phyloP scores from a whole-genome alignment of 495 filamentous ascomycete species.

The Lophium mytilinum region DNA sequence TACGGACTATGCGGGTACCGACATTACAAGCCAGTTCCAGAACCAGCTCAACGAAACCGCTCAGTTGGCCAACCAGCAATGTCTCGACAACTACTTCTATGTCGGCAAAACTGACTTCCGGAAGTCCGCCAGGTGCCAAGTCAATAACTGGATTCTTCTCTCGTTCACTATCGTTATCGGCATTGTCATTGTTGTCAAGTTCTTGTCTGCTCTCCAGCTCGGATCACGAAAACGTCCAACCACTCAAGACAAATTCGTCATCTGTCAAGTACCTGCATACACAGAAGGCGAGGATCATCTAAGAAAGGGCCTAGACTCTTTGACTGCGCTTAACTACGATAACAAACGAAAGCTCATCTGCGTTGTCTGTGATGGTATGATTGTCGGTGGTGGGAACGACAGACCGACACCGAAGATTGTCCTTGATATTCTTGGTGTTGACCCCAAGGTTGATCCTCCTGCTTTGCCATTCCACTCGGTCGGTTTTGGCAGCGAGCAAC shows the following conservation, averaged over 20 bases:
- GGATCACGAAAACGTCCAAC: conserved; percentile 83
- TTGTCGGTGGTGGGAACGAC: conserved; percentile 93
- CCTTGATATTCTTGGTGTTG: conserved; percentile 91
- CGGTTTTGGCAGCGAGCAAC: conserved; percentile 80
- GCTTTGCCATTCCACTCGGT: conserved; percentile 87
- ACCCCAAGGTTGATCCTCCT: conserved; percentile 92
- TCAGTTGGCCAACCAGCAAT: conserved; percentile 56
- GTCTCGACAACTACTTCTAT: conserved; percentile 78
- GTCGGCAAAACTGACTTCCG: conserved; percentile 81
- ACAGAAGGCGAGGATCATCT: conserved; percentile 95
- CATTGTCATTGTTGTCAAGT: conserved; percentile 75
- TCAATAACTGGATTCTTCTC: conserved; percentile 88
- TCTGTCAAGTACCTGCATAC: conserved; percentile 95
- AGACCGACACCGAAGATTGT: conserved; percentile 96
- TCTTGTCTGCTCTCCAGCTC: conserved; percentile 88
- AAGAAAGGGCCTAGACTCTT: conserved; percentile 83
- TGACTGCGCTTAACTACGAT: conserved; percentile 90
- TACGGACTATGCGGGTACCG: conserved; percentile 63
- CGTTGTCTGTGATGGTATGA: conserved; percentile 92
- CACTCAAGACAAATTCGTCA: conserved; percentile 96
- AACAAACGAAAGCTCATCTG: conserved; percentile 94
- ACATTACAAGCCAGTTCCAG: conserved; percentile 62
- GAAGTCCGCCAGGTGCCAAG: conserved; percentile 62
- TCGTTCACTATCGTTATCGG: conserved; percentile 77
- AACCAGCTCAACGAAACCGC: conserved; percentile 36